Percentiles rank a stretch among this genome's conserved stretches.
Conservation (phyloP, 305 asterid genomes). For the Fraxinus baroniana region DNA sequence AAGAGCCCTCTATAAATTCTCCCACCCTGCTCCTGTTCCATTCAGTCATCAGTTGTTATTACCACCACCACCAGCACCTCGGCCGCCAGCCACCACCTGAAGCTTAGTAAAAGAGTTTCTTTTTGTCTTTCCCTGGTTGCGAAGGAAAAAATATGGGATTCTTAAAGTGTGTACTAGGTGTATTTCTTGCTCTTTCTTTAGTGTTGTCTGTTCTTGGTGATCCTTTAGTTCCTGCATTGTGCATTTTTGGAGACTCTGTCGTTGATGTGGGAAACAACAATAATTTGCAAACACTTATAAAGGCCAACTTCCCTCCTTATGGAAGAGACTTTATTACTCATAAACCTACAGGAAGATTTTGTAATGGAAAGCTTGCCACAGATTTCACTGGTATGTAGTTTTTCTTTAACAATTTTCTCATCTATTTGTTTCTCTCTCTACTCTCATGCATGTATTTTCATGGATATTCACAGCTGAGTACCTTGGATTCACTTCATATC, state of each 20-base stretch:
- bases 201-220: slow-evolving; percentile 43
- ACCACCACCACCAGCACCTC: not conserved
- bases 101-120: not conserved
- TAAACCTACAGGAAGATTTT: slow-evolving; percentile 81
- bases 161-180: slow-evolving; percentile 25
- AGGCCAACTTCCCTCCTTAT: slow-evolving; percentile 81
- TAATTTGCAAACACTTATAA: slow-evolving; percentile 55
- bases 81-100: not conserved
- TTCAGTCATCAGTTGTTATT: not conserved
- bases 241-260: slow-evolving; percentile 85
- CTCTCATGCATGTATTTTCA: slow-evolving; percentile 2
- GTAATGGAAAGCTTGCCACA: slow-evolving; percentile 84
- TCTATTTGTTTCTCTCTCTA: not conserved
- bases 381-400: slow-evolving; percentile 63
- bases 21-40: slow-evolving; percentile 8
- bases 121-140: not conserved
- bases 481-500: slow-evolving; percentile 74
- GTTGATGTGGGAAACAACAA: slow-evolving; percentile 87
- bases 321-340: slow-evolving; percentile 74
- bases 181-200: slow-evolving; percentile 22
- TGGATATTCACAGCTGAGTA: slow-evolving; percentile 55
- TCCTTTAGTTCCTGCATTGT: slow-evolving; percentile 73
- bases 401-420: not conserved
- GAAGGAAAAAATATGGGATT: slow-evolving; percentile 33
- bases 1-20: slow-evolving; percentile 39